Percentiles rank a stretch among this genome's conserved stretches.
phyloP scores from a whole-genome alignment of 768 basidiomycete species.

The Austroboletus eburneus region DNA sequence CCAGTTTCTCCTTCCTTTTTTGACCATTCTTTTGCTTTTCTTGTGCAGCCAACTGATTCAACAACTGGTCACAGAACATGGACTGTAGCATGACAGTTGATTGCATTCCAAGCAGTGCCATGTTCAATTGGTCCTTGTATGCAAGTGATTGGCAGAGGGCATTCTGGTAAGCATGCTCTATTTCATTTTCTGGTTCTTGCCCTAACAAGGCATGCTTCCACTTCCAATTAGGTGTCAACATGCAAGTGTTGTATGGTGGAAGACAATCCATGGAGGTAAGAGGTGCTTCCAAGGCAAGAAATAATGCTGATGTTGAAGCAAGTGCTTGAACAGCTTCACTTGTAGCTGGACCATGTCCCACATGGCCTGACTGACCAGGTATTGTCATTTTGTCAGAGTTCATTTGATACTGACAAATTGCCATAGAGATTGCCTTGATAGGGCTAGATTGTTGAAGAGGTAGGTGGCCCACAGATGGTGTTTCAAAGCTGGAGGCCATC shows the following conservation, averaged over 20 bases:
- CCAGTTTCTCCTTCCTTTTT: no score
- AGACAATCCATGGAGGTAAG: not conserved
- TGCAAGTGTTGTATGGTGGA: not conserved
- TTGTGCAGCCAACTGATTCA: no score
- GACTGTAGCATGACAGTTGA: not conserved
- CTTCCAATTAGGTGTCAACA: not conserved
- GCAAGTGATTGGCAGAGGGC: not conserved
- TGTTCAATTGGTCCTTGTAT: not conserved
- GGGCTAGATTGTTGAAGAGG: slow-evolving; percentile 1
- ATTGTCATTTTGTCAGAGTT: no score
- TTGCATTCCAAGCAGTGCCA: not conserved
- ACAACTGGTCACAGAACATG: not conserved
- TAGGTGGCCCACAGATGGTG: not conserved
- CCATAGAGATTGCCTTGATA: not conserved
- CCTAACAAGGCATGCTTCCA: not conserved
- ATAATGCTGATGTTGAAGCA: no score
- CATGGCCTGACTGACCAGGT: no score
- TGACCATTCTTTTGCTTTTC: no score
- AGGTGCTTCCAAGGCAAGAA: not conserved
- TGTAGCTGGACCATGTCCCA: not conserved
- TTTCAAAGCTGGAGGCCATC: slow-evolving; percentile 22
- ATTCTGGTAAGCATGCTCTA: not conserved
- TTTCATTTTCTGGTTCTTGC: not conserved
- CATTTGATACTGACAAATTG: not conserved
- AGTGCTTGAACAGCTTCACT: not conserved